Evolutionary conservation across 208 protist genomes (phyloP).

Genomic region (Wallacemonas collosoma): DNA sequence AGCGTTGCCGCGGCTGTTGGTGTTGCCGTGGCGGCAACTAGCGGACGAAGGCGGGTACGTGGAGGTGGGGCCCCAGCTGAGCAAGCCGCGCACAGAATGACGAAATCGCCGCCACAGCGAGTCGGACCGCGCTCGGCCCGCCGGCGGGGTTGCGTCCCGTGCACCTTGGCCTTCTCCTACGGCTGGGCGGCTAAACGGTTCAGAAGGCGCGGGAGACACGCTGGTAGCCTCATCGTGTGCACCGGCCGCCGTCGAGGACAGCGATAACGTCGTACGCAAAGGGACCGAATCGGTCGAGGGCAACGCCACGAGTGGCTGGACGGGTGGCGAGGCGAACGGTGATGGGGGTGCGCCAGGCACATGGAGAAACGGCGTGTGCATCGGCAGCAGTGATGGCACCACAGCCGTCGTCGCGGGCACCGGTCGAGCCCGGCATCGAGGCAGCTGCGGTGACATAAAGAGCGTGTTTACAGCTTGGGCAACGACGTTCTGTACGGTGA

Average conservation of each 20-base stretch:
- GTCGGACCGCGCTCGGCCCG: background rate
- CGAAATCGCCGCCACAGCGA: slow-evolving; percentile 13
- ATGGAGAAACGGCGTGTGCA: too few species aligned
- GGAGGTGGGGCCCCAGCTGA: slow-evolving; percentile 1
- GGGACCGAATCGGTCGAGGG: too few species aligned
- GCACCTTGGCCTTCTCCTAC: too few species aligned
- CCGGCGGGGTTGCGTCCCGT: too few species aligned
- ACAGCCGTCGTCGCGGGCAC: background rate
- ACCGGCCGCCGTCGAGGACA: too few species aligned
- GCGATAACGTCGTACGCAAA: too few species aligned
- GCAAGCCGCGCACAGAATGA: slow-evolving; percentile 1
- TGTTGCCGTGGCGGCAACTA: background rate
- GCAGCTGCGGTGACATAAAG: slow-evolving; percentile 14
- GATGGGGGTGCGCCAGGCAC: too few species aligned
- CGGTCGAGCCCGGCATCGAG: background rate
- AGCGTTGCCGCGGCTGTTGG: background rate
- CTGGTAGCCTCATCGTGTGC: background rate
- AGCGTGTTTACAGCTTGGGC: slow-evolving; percentile 58
- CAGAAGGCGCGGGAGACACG: background rate
- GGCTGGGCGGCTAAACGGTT: background rate
- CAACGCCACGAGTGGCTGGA: too few species aligned
- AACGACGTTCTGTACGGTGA: slow-evolving; percentile 56
- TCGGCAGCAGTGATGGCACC: too few species aligned
- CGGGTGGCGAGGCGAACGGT: too few species aligned
- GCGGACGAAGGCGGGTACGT: background rate